Conservation (phyloP, 1,284 basidiomycete species). For the Volvariella surrecta region DNA sequence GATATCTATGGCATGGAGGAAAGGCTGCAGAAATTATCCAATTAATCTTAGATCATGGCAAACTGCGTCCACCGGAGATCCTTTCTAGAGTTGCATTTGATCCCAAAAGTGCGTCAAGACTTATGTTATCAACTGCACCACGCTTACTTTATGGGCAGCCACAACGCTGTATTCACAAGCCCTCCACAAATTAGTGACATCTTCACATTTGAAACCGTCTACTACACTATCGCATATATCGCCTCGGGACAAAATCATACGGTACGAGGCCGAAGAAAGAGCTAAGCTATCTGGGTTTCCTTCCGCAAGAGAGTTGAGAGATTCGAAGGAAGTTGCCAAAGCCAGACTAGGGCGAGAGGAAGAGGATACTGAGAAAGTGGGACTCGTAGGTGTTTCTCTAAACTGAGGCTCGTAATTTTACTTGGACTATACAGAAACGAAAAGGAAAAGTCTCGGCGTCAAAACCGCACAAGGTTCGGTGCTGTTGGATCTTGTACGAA, state of each 20-base stretch:
- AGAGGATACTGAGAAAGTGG: slow-evolving; percentile 61
- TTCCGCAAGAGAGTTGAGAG: slow-evolving; percentile 63
- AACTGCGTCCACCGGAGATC: slow-evolving; percentile 72
- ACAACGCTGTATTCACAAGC: slow-evolving; percentile 45
- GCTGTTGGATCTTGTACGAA: slow-evolving; percentile 1
- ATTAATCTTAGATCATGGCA: slow-evolving; percentile 78
- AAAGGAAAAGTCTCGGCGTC: slow-evolving; percentile 42
- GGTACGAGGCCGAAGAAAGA: slow-evolving; percentile 69
- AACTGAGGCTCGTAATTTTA: neutral
- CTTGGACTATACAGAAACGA: slow-evolving; percentile 39
- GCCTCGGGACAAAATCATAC: slow-evolving; percentile 65
- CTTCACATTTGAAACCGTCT: slow-evolving; percentile 63
- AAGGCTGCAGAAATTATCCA: slow-evolving; percentile 73
- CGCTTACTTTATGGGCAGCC: slow-evolving; percentile 25
- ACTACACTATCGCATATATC: slow-evolving; percentile 66
- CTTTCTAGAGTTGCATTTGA: slow-evolving; percentile 45
- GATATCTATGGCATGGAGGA: slow-evolving; percentile 2
- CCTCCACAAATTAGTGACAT: slow-evolving; percentile 57
- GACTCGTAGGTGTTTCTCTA: slow-evolving; percentile 44
- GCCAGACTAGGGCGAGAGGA: slow-evolving; percentile 60
- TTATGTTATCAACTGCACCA: neutral
- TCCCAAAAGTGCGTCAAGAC: slow-evolving; percentile 41
- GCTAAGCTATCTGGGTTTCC: slow-evolving; percentile 64
- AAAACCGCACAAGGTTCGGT: slow-evolving; percentile 38
- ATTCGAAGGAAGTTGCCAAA: slow-evolving; percentile 57